These are phyloP conservation scores for Dendryphion nanum DNA, from an alignment of 2,329 filamentous ascomycete species.

Conservation along the genomic window DNA sequence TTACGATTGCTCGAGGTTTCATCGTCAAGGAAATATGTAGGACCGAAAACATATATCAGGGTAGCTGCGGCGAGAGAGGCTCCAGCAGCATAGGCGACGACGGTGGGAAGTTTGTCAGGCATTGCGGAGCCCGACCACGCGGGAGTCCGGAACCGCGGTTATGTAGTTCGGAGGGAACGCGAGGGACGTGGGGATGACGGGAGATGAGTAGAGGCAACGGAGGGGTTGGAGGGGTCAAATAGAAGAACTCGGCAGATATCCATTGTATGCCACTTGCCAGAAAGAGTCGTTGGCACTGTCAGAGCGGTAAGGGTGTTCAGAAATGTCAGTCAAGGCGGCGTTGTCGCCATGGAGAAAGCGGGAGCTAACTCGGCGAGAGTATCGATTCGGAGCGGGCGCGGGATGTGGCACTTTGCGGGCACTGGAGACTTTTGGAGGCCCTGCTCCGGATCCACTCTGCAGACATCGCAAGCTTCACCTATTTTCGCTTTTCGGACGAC, in stretches of 20 bases:
- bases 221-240: slow-evolving; percentile 5
- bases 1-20: slow-evolving; percentile 64
- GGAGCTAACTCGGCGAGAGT: slow-evolving; percentile 10
- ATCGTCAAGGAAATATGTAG: slow-evolving; percentile 93
- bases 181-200: slow-evolving; percentile 13
- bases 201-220: slow-evolving; percentile 4
- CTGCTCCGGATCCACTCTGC: slow-evolving; percentile 2
- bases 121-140: slow-evolving; percentile 46
- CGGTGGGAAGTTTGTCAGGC: slow-evolving; percentile 79
- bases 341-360: slow-evolving; percentile 19
- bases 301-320: too few relatives aligned
- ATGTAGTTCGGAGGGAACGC: too few relatives aligned
- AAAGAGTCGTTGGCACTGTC: slow-evolving; percentile 4
- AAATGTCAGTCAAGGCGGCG: slow-evolving; percentile 7
- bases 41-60: slow-evolving; percentile 94
- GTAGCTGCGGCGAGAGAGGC: slow-evolving; percentile 93
- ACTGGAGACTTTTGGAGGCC: not conserved
- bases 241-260: slow-evolving; percentile 13
- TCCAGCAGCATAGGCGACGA: slow-evolving; percentile 91
- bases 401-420: slow-evolving; percentile 1
- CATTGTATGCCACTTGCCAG: slow-evolving; percentile 28
- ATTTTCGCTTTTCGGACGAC: slow-evolving; percentile 14
- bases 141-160: slow-evolving; percentile 9
- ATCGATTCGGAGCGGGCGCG: slow-evolving; percentile 13
- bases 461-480: slow-evolving; percentile 23